Evolutionary conservation across 345 rosid genomes (phyloP).

Genomic region (Cardamine resedifolia): DNA sequence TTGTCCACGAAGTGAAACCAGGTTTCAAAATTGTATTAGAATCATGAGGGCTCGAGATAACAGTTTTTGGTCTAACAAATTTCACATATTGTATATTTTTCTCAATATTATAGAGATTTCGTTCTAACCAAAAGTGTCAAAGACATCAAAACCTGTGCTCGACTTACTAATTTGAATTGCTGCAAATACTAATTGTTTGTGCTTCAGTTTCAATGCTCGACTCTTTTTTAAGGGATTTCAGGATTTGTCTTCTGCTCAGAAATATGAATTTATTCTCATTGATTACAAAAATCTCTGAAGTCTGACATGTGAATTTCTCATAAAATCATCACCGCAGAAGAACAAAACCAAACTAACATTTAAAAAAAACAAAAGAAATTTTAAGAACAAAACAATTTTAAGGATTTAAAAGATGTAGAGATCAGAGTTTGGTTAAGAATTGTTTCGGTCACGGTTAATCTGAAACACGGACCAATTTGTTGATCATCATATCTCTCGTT

Average conservation of each 20-base stretch:
- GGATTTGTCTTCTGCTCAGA: constrained; percentile 25
- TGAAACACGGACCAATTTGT: constrained; percentile 43
- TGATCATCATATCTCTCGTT: constrained; percentile 33
- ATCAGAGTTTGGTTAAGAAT: constrained; percentile 39
- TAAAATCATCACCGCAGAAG: constrained; percentile 31
- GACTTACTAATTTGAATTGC: too few species aligned
- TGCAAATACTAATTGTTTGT: too few species aligned
- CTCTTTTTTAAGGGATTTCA: neutral
- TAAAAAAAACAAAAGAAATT: neutral
- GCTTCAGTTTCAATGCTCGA: neutral
- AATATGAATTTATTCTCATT: constrained; percentile 34
- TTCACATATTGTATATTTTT: too few species aligned
- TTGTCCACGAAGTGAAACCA: too few species aligned
- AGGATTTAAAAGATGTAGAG: neutral
- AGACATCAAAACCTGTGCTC: too few species aligned
- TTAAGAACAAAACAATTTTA: too few species aligned
- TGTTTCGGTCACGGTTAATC: constrained; percentile 36
- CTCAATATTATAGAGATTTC: too few species aligned
- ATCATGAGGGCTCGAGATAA: too few species aligned
- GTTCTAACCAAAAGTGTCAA: too few species aligned
- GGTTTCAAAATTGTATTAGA: too few species aligned
- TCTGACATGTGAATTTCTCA: constrained; percentile 41
- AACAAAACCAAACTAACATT: accelerated
- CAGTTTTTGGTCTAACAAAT: too few species aligned
- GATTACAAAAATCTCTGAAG: constrained; percentile 41